Evolutionary conservation across 495 filamentous ascomycete species (phyloP), one percentile per base, ranked within the genome.

Genomic region (Chaetomium fimeti): DNA sequence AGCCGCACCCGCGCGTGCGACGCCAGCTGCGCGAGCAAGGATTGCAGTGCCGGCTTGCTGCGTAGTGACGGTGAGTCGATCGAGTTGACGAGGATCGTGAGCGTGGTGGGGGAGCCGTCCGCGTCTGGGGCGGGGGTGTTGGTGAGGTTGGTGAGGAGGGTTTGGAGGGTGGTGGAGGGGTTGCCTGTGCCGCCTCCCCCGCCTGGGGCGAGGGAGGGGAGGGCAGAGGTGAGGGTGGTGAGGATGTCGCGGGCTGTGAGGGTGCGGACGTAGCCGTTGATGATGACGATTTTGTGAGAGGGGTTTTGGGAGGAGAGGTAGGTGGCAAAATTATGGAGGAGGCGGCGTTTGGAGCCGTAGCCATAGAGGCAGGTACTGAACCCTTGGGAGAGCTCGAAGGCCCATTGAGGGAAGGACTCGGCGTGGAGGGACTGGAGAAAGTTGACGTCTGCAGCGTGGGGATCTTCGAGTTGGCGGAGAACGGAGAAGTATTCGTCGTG

Each of bases 361-460:
- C 94, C 94, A 72, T 93, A 97, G 3, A 97, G 76, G 69, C 95
- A 94, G 62, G 97, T 82, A 72, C 89, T 96, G 81, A 97, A 98
- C 48, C 88, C 88, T 72, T 97, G 86, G 40, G 86, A 83, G 24
- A 98, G 84, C 77, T 98, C 95, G 69, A 98, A 98, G 18, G 81
- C 76, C 94, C 94, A 98, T 72, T 98, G 94, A 15, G 88, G 82
- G 72, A 96, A 98, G 18, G 88, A 90, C 47, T 88, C 85, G 49
- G 84, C 81, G 72, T 98, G 93, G 25, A 96, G 78, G 22, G 87
- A 82, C 60, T 88, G 80, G 29, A 98, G 81, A 61, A 88, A 87
- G 20, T 84, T 77, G 66, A 88, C 84, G 57, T 92, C 89, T n/a
- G 83, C 75, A 32, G 78, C 78, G 72, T 95, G 94, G 0, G 87